Base-by-base conservation (phyloP, 768 basidiomycete species). In the Amanita molliuscula region DNA sequence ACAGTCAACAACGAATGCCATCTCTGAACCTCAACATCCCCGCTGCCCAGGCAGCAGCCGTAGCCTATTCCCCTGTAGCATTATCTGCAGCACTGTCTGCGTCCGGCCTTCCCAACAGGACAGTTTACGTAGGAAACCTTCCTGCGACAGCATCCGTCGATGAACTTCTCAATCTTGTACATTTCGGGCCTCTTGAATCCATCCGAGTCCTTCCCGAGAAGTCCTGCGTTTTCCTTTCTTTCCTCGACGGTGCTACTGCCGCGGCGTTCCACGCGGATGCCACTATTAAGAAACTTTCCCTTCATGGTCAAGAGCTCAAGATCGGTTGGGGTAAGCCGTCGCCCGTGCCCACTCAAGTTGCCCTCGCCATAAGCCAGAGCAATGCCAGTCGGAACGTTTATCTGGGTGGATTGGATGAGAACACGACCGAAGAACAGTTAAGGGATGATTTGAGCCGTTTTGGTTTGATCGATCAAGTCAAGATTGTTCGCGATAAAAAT, bases 401-500 rank as follows among this genome's bases (percentile, higher is more conserved):
- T 61, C 76, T 99, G 15, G 96, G 96, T 37, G 91, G 91, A 15
- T 71, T 99, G 35, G 93, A 95, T 36, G 90, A 94, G 67, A 74
- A 70, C 45, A 81, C 83, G 72, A 95, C 90, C 1, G 96, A 98
- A 71, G 88, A 94, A 67, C 81, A 82, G 67, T 71, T 99, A 28
- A 71, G 95, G 29, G 93, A 98, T 54, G 93, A 97, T 62, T 72
- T 98, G 20, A 84, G 84, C 59, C 77, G 87, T 37, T 99, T 95
- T 61, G 96, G 96, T 18, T 73, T 95, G 25, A 97, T 99, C 59
- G 96, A 99, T 67, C 95, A 98, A 65, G 94, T 99, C 64, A 99
- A 99, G 78, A 97, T 99, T 61, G 96, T 98, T 46, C 72, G 95
- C 54, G 96, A 99, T 72, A 97, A 97, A 77, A 96, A 96, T 61